A percentile compares a stretch with the other conserved stretches of the same genome.
These are phyloP conservation scores for Hansenula sp. DNA, from an alignment of 1,139 yeast genomes.

Conservation along the genomic window DNA sequence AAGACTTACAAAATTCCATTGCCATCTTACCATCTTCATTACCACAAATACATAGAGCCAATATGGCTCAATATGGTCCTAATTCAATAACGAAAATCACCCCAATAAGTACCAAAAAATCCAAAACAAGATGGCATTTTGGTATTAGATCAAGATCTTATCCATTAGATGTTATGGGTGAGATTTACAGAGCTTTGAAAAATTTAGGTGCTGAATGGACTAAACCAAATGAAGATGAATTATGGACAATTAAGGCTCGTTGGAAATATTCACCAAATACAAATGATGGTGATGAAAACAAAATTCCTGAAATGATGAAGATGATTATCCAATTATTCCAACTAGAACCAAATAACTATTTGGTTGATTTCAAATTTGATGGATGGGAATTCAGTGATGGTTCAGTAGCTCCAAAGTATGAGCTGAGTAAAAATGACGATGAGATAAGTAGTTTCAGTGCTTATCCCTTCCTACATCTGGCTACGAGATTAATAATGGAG, in stretches of 20 bases:
- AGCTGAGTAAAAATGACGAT: slow-evolving; percentile 39
- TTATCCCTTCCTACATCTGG: slow-evolving; percentile 89
- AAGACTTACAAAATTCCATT: slow-evolving; percentile 50
- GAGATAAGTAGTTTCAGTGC: slow-evolving; percentile 86
- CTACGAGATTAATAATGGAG: slow-evolving; percentile 92
- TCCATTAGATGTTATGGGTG: slow-evolving; percentile 98
- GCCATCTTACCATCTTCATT: slow-evolving; percentile 91
- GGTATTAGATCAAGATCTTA: slow-evolving; percentile 95
- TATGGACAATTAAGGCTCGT: slow-evolving; percentile 96
- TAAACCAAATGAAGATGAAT: slow-evolving; percentile 84
- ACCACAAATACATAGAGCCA: slow-evolving; percentile 92
- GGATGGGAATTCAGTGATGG: slow-evolving; percentile 73
- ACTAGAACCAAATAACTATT: slow-evolving; percentile 89
- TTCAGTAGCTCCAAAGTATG: slow-evolving; percentile 12
- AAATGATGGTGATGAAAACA: slow-evolving; percentile 22
- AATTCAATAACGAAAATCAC: slow-evolving; percentile 52
- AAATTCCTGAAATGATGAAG: slow-evolving; percentile 78
- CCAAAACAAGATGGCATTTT: slow-evolving; percentile 97
- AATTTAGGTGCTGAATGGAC: slow-evolving; percentile 98
- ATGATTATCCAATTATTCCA: slow-evolving; percentile 97
- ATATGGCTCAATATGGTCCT: slow-evolving; percentile 61
- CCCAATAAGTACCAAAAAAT: slow-evolving; percentile 76
- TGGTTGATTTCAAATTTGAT: slow-evolving; percentile 96
- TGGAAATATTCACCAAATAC: slow-evolving; percentile 69
- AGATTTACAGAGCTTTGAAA: slow-evolving; percentile 88